These are phyloP conservation scores for Somion occarium DNA, from an alignment of 1,284 basidiomycete species.

Conservation along the genomic window DNA sequence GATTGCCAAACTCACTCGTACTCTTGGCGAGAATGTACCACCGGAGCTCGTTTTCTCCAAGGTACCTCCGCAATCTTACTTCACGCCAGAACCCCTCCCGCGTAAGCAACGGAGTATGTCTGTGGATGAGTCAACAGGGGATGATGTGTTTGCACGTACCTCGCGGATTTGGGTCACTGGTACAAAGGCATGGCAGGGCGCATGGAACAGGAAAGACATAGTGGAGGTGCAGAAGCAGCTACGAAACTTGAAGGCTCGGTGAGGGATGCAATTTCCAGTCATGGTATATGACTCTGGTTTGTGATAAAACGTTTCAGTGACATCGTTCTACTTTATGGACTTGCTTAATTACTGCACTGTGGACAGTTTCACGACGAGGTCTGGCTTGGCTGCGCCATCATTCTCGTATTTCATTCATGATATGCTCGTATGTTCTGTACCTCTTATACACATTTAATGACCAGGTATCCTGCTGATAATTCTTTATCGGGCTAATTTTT, in stretches of 20 bases:
- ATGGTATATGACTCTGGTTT: background rate
- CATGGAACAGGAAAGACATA: constrained; percentile 30
- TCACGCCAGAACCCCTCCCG: background rate
- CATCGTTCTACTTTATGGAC: background rate
- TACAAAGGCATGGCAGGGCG: constrained; percentile 21
- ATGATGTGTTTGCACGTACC: constrained; percentile 1
- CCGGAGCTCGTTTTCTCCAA: constrained; percentile 40
- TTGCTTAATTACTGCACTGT: background rate
- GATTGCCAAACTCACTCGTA: constrained; percentile 44
- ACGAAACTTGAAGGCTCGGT: constrained; percentile 19
- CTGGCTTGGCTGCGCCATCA: background rate
- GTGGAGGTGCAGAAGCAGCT: constrained; percentile 27
- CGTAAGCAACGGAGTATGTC: background rate
- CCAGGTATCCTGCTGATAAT: too few species aligned
- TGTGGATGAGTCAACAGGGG: background rate
- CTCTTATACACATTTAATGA: too few species aligned
- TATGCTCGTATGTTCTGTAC: background rate
- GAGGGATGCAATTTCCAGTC: background rate
- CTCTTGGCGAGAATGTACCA: constrained; percentile 47
- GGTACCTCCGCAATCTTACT: background rate
- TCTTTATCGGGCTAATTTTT: too few species aligned
- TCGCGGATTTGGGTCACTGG: constrained; percentile 25
- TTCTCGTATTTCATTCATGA: background rate
- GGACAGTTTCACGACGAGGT: background rate
- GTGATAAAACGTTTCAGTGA: background rate